A percentile compares a stretch with the other conserved stretches of the same genome.
phyloP scores from a whole-genome alignment of 768 basidiomycete genomes.

The Pisolithus marmoratus region DNA sequence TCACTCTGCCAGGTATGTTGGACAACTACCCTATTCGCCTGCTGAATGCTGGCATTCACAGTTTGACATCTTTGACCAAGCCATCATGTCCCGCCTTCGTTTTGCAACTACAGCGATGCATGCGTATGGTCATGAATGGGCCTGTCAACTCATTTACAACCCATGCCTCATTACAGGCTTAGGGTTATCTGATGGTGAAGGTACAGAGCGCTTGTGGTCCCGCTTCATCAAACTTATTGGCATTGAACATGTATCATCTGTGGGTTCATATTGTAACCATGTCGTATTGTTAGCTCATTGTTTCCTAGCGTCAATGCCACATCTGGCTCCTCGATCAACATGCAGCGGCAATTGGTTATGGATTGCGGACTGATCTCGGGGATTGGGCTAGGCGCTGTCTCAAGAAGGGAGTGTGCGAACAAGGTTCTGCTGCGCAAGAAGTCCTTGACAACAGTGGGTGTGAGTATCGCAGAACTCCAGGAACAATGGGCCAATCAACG shows the following conservation, averaged over 20 bases:
- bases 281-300: not conserved
- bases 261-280: slow-evolving; percentile 15
- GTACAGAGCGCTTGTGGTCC: slow-evolving; percentile 27
- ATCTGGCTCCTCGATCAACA: slow-evolving; percentile 33
- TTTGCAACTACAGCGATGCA: slow-evolving; percentile 35
- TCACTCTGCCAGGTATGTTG: too few relatives aligned
- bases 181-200: slow-evolving; percentile 6
- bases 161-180: not conserved
- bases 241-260: slow-evolving; percentile 26
- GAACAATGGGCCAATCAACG: slow-evolving; percentile 1
- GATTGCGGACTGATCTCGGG: slow-evolving; percentile 26
- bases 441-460: not conserved
- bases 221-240: slow-evolving; percentile 29
- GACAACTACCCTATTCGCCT: too few relatives aligned
- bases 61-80: not conserved
- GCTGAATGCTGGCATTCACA: not conserved
- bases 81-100: slow-evolving; percentile 14
- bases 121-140: slow-evolving; percentile 35
- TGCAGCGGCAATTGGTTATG: slow-evolving; percentile 18
- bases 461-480: not conserved
- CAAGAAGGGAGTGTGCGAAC: slow-evolving; percentile 10
- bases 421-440: not conserved
- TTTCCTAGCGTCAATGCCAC: slow-evolving; percentile 14
- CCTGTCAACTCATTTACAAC: slow-evolving; percentile 11
- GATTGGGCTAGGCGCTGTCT: slow-evolving; percentile 25